Evolutionary conservation across 331 rosid species (phyloP).

Genomic region (Malus hybrid): DNA sequence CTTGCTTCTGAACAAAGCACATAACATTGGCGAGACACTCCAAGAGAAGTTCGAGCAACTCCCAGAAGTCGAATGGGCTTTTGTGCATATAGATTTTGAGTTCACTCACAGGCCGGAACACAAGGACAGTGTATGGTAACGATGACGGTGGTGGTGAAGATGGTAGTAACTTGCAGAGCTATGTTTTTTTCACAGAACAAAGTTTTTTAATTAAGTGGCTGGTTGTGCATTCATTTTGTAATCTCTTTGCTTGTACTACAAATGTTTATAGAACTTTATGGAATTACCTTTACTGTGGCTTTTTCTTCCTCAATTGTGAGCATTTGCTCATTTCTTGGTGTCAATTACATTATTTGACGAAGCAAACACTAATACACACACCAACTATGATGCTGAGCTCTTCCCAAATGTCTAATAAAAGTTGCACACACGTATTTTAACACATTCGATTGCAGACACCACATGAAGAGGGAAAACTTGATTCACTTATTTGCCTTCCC

Average conservation of each 20-base stretch:
- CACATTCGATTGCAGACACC: too few species aligned
- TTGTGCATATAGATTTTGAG: slow-evolving; percentile 65
- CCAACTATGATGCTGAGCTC: too few species aligned
- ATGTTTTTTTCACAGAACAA: not conserved
- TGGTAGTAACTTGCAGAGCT: too few species aligned
- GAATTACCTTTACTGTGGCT: not conserved
- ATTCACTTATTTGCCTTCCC: not conserved
- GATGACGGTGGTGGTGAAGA: not conserved
- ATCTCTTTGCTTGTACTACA: not conserved
- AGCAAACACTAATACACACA: not conserved
- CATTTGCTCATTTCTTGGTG: not conserved
- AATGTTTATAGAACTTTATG: too few species aligned
- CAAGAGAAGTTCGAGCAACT: slow-evolving; percentile 72
- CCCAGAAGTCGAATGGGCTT: slow-evolving; percentile 64
- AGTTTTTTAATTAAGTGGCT: not conserved
- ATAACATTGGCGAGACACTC: slow-evolving; percentile 71
- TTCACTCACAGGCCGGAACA: slow-evolving; percentile 65
- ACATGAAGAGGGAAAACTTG: not conserved
- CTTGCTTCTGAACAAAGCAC: slow-evolving; percentile 57
- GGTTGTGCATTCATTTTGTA: not conserved
- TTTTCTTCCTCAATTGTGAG: not conserved
- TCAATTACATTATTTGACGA: not conserved
- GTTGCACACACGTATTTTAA: too few species aligned
- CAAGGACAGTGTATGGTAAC: slow-evolving; percentile 30
- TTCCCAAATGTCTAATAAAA: too few species aligned